Evolutionary conservation across 2,329 filamentous ascomycete genomes (phyloP).

Genomic region (Phaeosphaeriaceae sp.): DNA sequence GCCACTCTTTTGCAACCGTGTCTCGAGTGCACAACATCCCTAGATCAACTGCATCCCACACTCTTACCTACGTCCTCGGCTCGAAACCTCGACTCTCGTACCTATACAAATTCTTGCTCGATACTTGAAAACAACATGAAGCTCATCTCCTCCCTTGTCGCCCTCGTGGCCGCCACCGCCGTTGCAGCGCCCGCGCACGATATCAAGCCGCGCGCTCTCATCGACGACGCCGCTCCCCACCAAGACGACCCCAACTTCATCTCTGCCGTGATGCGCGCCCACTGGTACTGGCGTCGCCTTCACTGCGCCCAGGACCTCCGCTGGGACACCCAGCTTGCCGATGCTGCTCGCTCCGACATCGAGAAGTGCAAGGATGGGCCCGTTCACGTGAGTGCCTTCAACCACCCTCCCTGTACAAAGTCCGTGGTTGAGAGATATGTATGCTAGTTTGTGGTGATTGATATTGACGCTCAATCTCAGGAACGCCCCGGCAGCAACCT

Average conservation of each 20-base stretch:
- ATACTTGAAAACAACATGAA: conserved; percentile 33
- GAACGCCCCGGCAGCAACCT: conserved; percentile 44
- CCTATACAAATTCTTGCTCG: conserved; percentile 4
- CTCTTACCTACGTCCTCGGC: conserved; percentile 13
- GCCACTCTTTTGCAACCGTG: conserved; percentile 18
- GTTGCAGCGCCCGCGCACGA: conserved; percentile 29
- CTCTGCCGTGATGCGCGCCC: conserved; percentile 40
- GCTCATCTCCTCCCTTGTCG: conserved; percentile 23
- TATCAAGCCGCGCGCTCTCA: conserved; percentile 21
- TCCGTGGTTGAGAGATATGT: too few relatives aligned
- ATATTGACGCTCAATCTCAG: conserved; percentile 21
- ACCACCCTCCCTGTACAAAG: too few relatives aligned
- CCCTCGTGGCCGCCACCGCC: conserved; percentile 28
- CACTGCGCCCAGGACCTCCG: conserved; percentile 46
- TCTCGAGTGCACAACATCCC: conserved; percentile 18
- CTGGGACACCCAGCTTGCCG: conserved; percentile 39
- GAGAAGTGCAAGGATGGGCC: conserved; percentile 31
- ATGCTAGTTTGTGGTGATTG: neutral
- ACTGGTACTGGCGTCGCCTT: conserved; percentile 46
- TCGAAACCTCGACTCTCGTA: conserved; percentile 6
- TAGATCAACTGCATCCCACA: conserved; percentile 18
- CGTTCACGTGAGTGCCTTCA: conserved; percentile 34
- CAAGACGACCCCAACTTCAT: conserved; percentile 41
- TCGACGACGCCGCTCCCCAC: conserved; percentile 29
- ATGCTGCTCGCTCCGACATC: conserved; percentile 33